Conservation (phyloP, 805 yeast species). For the Pichia occidentalis region DNA sequence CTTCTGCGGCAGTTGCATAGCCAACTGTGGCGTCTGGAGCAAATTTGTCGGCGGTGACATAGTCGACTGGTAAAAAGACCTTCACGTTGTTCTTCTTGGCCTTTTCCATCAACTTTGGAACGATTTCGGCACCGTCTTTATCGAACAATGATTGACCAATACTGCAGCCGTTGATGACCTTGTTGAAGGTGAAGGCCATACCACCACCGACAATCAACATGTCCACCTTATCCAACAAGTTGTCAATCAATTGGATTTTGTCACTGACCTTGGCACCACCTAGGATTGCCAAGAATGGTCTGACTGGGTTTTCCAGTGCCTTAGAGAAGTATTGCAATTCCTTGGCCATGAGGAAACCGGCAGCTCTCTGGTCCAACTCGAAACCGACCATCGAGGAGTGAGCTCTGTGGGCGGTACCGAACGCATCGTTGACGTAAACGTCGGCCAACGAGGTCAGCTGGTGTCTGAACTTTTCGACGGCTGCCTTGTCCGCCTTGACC, state of each 20-base stretch:
- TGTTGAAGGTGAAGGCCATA: conserved; percentile 99
- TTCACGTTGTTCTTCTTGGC: conserved; percentile 95
- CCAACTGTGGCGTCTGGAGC: conserved; percentile 84
- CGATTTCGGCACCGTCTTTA: conserved; percentile 91
- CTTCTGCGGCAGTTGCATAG: conserved; percentile 78
- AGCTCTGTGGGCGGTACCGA: conserved; percentile 99
- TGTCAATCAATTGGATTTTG: conserved; percentile 97
- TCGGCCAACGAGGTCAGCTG: conserved; percentile 91
- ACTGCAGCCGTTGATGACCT: conserved; percentile 74
- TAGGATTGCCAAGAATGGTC: conserved; percentile 97
- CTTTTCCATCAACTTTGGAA: conserved; percentile 85
- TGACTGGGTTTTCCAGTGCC: conserved; percentile 95
- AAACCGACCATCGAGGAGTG: conserved; percentile 99
- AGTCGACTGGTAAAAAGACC: conserved; percentile 91
- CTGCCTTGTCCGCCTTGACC: conserved; percentile 84
- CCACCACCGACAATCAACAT: conserved; percentile 97
- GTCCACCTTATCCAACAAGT: conserved; percentile 93
- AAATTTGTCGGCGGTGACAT: conserved; percentile 91
- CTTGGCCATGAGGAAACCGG: conserved; percentile 98
- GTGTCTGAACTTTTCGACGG: conserved; percentile 80
- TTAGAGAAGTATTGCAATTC: conserved; percentile 96
- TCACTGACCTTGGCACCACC: conserved; percentile 99
- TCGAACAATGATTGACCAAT: conserved; percentile 93
- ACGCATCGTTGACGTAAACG: conserved; percentile 96
- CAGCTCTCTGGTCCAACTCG: conserved; percentile 91